Evolutionary conservation across 2,329 filamentous ascomycete species (phyloP), one percentile per base, ranked within the genome.

Genomic region (Diaporthe sp.): DNA sequence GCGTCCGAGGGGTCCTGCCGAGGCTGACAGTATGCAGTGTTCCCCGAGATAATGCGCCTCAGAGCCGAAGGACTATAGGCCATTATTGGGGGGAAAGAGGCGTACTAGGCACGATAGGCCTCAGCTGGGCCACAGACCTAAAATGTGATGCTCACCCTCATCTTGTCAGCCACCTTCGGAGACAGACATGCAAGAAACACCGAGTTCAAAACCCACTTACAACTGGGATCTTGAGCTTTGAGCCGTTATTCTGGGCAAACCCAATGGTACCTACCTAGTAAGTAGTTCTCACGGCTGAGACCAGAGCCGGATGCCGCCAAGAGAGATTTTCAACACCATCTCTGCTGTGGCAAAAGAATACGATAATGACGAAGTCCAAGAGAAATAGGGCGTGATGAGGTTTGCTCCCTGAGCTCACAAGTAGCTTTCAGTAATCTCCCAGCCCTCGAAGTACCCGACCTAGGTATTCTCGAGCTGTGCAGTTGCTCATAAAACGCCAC

Each of bases 21-120:
- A 62, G 25, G 44, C 57, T 72, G 71, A 39, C 71, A 37, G 44
- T 13, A 62, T 72, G 71, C 22, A 25, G 71, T 62, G n/a, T 31
- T 51, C 71, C 57, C 57, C 57, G 58, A 62, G 57, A 53, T 39
- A 31, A 39, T 39, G 34, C 44, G 53, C 12, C 15, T 31, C n/a
- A 39, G 3, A 39, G 4, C 58, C 44, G 31, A 53, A 37, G 28
- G 17, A 9, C 57, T 51, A 22, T 61, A n/a, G 7, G 9, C 28
- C 37, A 9, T 19, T 22, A 46, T 58, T 62, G 71, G 44, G 19
- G n/a, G n/a, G 7, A 39, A 42, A 39, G 42, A 42, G 55, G 61
- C 28, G n/a, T 49, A 37, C 15, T 28, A 37, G 44, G 15, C 10
- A 51, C 28, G 44, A 46, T 67, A 2, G 3, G 9, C 28, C 10